Evolutionary conservation across 2,329 filamentous ascomycete genomes (phyloP), one percentile per base, ranked within the genome.

Genomic region (Neurospora crassa): DNA sequence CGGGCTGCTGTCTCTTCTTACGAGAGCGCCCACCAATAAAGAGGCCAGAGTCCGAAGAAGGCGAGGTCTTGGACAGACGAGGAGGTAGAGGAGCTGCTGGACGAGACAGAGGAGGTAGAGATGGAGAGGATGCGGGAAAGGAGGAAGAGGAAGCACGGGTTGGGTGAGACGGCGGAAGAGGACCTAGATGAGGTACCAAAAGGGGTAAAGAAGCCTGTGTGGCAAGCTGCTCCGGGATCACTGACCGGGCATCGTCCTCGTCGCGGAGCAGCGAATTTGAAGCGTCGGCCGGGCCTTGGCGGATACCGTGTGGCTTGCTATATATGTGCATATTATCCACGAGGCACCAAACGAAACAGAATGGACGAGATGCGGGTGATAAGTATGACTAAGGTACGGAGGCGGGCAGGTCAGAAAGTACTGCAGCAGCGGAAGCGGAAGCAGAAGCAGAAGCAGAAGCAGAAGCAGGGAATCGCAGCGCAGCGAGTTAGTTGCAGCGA

Each of bases 1-100:
- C 14, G 29, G 53, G 80, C 67, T 80, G 79, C 74, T 71, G 76
- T 74, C 73, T 76, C 29, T 72, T 69, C 70, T 73, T 76, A 72
- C 72, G 76, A 68, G 70, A 72, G n/a, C 71, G 72, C 41, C 67
- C 72, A 37, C 69, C 69, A 24, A 53, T 37, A 67, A 29, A 18
- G 18, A 69, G 29, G 1, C 42, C 71, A 29, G 70, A 71, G 71
- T 70, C 68, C 70, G 75, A 68, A 73, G 78, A 72, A 69, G 71
- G 70, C 18, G 74, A 76, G 73, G 74, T 69, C 63, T 45, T 59
- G 68, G 70, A 71, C 72, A 70, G 74, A 74, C 59, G 73, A 76
- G 67, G 45, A 59, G 53, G 63, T 45, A 47, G 16, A 45, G 43
- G 34, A 40, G 69, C 29, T 41, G 53, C 14, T 29, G 53, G 53